phyloP scores from a whole-genome alignment of 2,329 filamentous ascomycete species.

The Curvularia hawaiiensis region DNA sequence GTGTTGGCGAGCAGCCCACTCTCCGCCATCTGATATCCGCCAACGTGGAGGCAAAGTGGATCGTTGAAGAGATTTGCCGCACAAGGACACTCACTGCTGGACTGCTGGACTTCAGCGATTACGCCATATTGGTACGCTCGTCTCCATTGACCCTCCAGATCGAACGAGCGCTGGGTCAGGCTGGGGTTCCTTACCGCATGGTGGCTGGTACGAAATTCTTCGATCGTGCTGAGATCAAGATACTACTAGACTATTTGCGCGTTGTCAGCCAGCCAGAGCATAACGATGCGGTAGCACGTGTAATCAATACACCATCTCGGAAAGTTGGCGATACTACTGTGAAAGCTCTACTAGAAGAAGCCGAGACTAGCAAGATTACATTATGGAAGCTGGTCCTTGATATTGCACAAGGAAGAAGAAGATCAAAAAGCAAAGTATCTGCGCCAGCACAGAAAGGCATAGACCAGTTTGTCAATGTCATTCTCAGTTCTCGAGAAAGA shows the following conservation, averaged over 20 bases:
- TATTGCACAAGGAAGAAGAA: slow-evolving; percentile 58
- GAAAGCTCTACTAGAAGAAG: slow-evolving; percentile 75
- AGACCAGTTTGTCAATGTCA: slow-evolving; percentile 62
- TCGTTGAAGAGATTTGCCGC: slow-evolving; percentile 81
- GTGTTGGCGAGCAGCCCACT: slow-evolving; percentile 78
- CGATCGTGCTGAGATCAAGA: slow-evolving; percentile 86
- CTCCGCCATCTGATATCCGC: slow-evolving; percentile 75
- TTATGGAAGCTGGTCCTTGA: slow-evolving; percentile 77
- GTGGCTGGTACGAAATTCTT: slow-evolving; percentile 91
- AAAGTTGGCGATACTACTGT: slow-evolving; percentile 82
- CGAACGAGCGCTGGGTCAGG: slow-evolving; percentile 78
- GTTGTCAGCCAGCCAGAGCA: slow-evolving; percentile 84
- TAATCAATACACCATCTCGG: slow-evolving; percentile 83
- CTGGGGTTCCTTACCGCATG: slow-evolving; percentile 88
- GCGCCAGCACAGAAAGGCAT: slow-evolving; percentile 63
- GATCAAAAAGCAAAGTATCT: slow-evolving; percentile 60
- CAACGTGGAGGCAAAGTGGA: slow-evolving; percentile 81
- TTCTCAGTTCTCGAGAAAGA: slow-evolving; percentile 62
- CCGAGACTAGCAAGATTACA: slow-evolving; percentile 69
- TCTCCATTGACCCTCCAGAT: slow-evolving; percentile 83
- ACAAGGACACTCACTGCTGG: slow-evolving; percentile 71
- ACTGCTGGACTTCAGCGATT: slow-evolving; percentile 75
- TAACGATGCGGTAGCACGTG: slow-evolving; percentile 81
- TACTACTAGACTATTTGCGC: slow-evolving; percentile 84
- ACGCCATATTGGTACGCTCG: slow-evolving; percentile 86